A percentile compares a stretch with the other conserved stretches of the same genome.
phyloP scores from a whole-genome alignment of 371 early-diverging fungal genomes.

The Zychaea mexicana region DNA sequence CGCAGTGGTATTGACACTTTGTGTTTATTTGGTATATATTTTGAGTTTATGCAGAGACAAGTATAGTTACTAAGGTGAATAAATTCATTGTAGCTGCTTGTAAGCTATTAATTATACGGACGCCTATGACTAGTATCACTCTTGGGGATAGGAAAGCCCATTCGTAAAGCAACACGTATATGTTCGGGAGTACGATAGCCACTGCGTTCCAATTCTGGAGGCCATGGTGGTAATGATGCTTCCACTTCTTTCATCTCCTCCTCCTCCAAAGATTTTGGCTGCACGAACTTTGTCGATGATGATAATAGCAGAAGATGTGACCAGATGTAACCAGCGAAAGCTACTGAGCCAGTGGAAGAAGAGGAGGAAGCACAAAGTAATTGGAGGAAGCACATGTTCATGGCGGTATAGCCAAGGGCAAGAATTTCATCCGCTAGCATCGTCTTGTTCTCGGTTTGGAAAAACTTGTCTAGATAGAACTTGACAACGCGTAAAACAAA shows the following conservation, averaged over 20 bases:
- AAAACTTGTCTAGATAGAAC: background rate
- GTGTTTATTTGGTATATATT: too few relatives aligned
- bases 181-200: background rate
- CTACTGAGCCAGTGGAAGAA: background rate
- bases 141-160: too few relatives aligned
- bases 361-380: background rate
- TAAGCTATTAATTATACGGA: background rate
- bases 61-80: too few relatives aligned
- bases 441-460: background rate
- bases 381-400: background rate
- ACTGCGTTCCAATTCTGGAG: background rate
- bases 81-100: too few relatives aligned
- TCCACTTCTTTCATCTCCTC: background rate
- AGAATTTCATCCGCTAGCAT: background rate
- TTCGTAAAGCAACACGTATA: background rate
- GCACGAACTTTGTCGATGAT: too few relatives aligned
- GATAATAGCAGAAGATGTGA: too few relatives aligned
- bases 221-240: background rate
- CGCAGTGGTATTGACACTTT: too few relatives aligned
- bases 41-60: too few relatives aligned
- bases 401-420: background rate
- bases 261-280: background rate
- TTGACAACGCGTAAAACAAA: background rate
- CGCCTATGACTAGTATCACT: too few relatives aligned
- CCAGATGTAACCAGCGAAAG: too few relatives aligned